Conservation (phyloP, 2,329 filamentous ascomycete species). For the Elsinoe batatas region DNA sequence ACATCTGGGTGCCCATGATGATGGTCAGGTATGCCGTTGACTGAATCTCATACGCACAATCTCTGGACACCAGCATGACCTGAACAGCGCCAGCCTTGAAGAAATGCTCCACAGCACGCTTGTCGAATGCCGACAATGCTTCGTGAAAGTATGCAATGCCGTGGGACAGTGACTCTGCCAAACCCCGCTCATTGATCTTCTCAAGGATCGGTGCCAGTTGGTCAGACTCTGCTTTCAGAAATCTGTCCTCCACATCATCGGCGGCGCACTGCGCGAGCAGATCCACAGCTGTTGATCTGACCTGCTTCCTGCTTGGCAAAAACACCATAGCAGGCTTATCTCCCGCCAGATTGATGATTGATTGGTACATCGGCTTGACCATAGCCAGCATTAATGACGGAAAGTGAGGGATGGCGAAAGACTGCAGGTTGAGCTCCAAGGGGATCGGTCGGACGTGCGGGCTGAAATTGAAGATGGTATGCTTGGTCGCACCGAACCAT, state of each 20-base stretch:
- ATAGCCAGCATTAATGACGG: constrained; percentile 97
- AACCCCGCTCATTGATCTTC: constrained; percentile 72
- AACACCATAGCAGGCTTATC: constrained; percentile 88
- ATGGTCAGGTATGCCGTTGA: constrained; percentile 82
- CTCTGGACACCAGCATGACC: constrained; percentile 68
- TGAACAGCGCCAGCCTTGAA: constrained; percentile 86
- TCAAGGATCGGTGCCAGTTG: constrained; percentile 75
- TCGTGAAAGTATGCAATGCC: constrained; percentile 97
- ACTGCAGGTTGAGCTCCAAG: constrained; percentile 87
- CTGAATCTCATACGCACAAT: constrained; percentile 94
- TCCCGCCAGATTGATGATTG: constrained; percentile 71
- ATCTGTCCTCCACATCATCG: constrained; percentile 87
- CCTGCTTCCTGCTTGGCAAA: constrained; percentile 88
- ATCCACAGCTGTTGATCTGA: constrained; percentile 75
- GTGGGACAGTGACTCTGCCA: constrained; percentile 83
- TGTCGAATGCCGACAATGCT: constrained; percentile 78
- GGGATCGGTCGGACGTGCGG: constrained; percentile 82
- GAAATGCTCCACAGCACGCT: constrained; percentile 85
- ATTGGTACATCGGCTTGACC: constrained; percentile 86
- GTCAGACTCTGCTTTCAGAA: constrained; percentile 73
- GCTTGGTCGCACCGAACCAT: constrained; percentile 96
- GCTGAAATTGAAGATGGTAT: constrained; percentile 98
- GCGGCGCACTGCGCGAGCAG: constrained; percentile 77
- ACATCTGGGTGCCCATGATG: constrained; percentile 97
- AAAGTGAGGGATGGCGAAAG: constrained; percentile 91